Evolutionary conservation across 768 basidiomycete genomes (phyloP).

Genomic region (Boletus patriciae): DNA sequence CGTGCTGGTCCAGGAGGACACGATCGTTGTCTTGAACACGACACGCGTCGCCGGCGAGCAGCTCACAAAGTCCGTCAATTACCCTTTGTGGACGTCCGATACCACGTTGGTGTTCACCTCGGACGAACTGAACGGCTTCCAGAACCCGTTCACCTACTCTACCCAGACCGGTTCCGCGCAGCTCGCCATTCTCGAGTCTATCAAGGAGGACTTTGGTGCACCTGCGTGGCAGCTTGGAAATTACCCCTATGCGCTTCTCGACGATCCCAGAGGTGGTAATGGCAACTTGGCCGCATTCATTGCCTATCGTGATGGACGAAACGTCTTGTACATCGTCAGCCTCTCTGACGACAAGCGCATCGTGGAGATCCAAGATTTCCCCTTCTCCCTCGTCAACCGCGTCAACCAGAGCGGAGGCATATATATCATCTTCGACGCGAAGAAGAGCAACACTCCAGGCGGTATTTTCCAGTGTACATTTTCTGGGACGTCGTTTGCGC

Average conservation of each 20-base stretch:
- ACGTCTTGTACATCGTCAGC: constrained; percentile 35
- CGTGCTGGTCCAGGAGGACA: constrained; percentile 34
- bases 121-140: constrained; percentile 59
- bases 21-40: constrained; percentile 37
- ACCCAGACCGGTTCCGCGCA: constrained; percentile 29
- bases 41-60: constrained; percentile 52
- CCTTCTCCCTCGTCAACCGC: constrained; percentile 32
- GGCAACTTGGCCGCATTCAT: constrained; percentile 28
- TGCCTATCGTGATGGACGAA: constrained; percentile 36
- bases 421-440: constrained; percentile 36
- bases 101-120: constrained; percentile 60
- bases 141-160: constrained; percentile 64
- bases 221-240: constrained; percentile 56
- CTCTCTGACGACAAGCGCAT: constrained; percentile 26
- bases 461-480: constrained; percentile 34
- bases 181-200: constrained; percentile 38
- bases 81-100: constrained; percentile 60
- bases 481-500: constrained; percentile 21
- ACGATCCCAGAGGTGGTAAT: constrained; percentile 26
- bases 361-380: constrained; percentile 31
- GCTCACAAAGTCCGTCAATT: constrained; percentile 51
- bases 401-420: constrained; percentile 28
- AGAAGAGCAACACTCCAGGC: constrained; percentile 32
- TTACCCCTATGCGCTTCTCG: constrained; percentile 48
- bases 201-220: constrained; percentile 55